Evolutionary conservation across 495 filamentous ascomycete genomes (phyloP), one percentile per base, ranked within the genome.

Genomic region (Durotheca rogersii): DNA sequence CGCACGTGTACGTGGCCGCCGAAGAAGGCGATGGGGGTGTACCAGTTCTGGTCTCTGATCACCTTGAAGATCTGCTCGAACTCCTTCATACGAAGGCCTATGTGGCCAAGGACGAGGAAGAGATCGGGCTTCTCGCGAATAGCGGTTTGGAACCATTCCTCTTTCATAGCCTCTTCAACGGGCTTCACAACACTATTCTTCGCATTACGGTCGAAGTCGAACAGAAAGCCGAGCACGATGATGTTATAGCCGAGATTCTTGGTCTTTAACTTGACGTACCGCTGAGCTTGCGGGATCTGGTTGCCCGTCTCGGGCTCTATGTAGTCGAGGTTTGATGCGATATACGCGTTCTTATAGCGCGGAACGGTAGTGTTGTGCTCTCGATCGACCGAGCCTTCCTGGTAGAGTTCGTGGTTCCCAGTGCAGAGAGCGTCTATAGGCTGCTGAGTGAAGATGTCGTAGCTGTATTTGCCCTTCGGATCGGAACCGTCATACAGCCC

Each of bases 341-440:
- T 65, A 58, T 95, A 96, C 45, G 77, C 83, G 15, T 81, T 77
- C 41, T 77, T 71, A 67, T 88, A 96, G 64, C 86, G 82, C 1
- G 88, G 88, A 1, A 95, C 86, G 1, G 89, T 94, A 38, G 73
- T 75, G 23, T 76, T 67, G 62, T 89, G 88, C 60, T 98, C 93
- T 30, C 81, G 74, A 17, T 84, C 76, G 4, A 90, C 86, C 1
- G 90, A 88, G 35, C 80, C 81, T 42, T 74, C 71, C 55, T 90
- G 82, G 72, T 98, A 98, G 29, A 98, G 77, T 71, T 98, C 93
- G 70, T 98, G 93, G 62, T 98, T 98, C 34, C 93, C 93, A 4
- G 87, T 85, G 29, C 87, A 91, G 17, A 98, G 74, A 29, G 94
- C 70, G 68, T 98, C 92, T 34, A 97, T 80, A 14, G 82, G 64